Evolutionary conservation across 495 filamentous ascomycete species (phyloP), one percentile per base, ranked within the genome.

Genomic region (Talaromyces liani): DNA sequence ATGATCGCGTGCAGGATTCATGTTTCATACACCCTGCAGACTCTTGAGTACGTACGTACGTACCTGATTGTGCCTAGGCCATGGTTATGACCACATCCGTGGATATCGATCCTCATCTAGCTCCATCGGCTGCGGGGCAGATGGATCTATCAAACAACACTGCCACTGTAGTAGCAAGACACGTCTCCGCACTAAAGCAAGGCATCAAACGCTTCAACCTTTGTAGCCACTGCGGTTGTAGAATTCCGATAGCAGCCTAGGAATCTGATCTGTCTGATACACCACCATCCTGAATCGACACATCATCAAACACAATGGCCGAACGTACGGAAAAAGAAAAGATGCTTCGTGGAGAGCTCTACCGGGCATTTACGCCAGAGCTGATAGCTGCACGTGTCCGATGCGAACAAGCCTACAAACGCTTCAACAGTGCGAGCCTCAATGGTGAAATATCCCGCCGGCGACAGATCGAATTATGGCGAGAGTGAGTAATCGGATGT

Each of bases 391-490:
- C 80, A 14, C 84, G 91, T 2, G 66, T 71, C 8, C 77, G 85
- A 16, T 90, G 88, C 70, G 77, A 79, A 39, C 68, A 71, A 14
- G 89, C 89, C 2, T 85, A 79, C 68, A 70, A 76, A 33, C 77
- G 77, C 2, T 91, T 86, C 75, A 94, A 91, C 72, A 79, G 76
- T 25, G 77, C 81, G 22, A 29, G 53, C 9, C 24, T 56, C 6
- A 25, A 27, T 4, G 81, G 81, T 0, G 83, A 87, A 3, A 75
- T 83, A 1, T 67, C 84, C 0, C 76, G 89, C 33, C 77, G 90
- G 57, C 74, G 74, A 51, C 70, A 84, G 36, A 79, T 88, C 0
- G 84, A 89, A 65, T 72, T 93, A n/a, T 92, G 84, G 84, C 85
- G 83, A 72, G 83, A 90, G 91, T 93, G 76, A 78, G 85, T 77